Conservation (phyloP, 495 filamentous ascomycete species). For the Elasticomyces elasticus region DNA sequence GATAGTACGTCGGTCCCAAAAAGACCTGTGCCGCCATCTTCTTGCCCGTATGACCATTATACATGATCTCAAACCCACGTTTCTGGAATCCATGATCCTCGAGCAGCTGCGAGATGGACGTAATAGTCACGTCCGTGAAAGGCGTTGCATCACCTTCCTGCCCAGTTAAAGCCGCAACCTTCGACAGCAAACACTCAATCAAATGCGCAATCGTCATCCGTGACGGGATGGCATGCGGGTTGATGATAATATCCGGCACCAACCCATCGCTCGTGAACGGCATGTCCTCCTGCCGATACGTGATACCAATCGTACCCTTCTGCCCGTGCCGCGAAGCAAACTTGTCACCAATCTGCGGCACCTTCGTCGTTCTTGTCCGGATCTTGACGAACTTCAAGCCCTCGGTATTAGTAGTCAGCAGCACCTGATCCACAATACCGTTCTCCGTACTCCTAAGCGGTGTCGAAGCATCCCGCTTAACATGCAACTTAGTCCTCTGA, state of each 20-base stretch:
- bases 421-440: conserved; percentile 88
- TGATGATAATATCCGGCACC: conserved; percentile 93
- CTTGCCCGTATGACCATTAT: conserved; percentile 89
- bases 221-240: conserved; percentile 97
- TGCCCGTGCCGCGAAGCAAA: conserved; percentile 98
- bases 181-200: conserved; percentile 95
- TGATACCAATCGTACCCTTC: conserved; percentile 98
- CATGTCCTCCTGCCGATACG: conserved; percentile 96
- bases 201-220: conserved; percentile 99
- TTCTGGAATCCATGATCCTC: conserved; percentile 89
- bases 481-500: conserved; percentile 76
- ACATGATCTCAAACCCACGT: conserved; percentile 96
- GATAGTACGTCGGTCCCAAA: conserved; percentile 97
- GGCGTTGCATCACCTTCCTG: conserved; percentile 95
- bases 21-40: conserved; percentile 93
- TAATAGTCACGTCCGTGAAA: conserved; percentile 95
- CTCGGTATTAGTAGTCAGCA: conserved; percentile 85
- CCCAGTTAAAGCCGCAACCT: conserved; percentile 81
- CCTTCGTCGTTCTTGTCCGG: conserved; percentile 90
- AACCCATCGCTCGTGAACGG: conserved; percentile 90
- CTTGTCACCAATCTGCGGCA: conserved; percentile 98
- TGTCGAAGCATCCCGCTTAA: conserved; percentile 89
- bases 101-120: conserved; percentile 82
- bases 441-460: conserved; percentile 90
- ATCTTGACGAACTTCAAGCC: conserved; percentile 92